Evolutionary conservation across 2,329 filamentous ascomycete species (phyloP).

Genomic region (Diplocarpon rosae): DNA sequence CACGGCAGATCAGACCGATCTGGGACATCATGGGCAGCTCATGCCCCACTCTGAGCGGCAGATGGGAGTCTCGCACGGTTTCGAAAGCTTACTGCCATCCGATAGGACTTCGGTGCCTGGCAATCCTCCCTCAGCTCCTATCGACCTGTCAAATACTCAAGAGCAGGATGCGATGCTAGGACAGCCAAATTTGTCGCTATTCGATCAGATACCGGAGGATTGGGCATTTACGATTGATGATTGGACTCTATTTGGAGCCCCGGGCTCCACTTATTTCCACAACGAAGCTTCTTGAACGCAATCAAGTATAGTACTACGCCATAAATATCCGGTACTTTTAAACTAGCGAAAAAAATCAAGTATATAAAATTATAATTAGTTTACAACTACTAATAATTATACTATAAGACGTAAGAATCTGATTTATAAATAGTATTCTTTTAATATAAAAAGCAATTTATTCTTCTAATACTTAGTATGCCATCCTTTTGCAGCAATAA

Average conservation of each 20-base stretch:
- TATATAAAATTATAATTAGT: too few relatives aligned
- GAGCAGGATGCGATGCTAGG: background rate
- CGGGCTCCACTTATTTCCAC: slow-evolving; percentile 14
- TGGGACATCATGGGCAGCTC: background rate
- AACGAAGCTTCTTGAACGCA: slow-evolving; percentile 7
- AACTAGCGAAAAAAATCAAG: too few relatives aligned
- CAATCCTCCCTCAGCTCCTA: background rate
- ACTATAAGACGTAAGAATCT: too few relatives aligned
- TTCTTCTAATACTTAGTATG: too few relatives aligned
- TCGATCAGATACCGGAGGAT: slow-evolving; percentile 14
- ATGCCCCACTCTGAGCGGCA: background rate
- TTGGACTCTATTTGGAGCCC: slow-evolving; percentile 15
- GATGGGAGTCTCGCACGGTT: background rate
- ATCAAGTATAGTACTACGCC: too few relatives aligned
- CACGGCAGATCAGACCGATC: background rate
- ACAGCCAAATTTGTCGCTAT: slow-evolving; percentile 6
- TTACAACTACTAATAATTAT: too few relatives aligned
- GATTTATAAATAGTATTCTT: too few relatives aligned
- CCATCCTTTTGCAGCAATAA: too few relatives aligned
- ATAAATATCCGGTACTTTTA: too few relatives aligned
- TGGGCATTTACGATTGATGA: slow-evolving; percentile 17
- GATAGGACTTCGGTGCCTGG: background rate
- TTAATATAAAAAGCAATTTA: too few relatives aligned
- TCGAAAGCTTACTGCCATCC: background rate
- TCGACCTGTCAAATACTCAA: slow-evolving; percentile 1